A percentile compares a stretch with the other conserved stretches of the same genome.
Evolutionary conservation across 2,329 filamentous ascomycete genomes (phyloP).

Genomic region (Fusarium sp.): DNA sequence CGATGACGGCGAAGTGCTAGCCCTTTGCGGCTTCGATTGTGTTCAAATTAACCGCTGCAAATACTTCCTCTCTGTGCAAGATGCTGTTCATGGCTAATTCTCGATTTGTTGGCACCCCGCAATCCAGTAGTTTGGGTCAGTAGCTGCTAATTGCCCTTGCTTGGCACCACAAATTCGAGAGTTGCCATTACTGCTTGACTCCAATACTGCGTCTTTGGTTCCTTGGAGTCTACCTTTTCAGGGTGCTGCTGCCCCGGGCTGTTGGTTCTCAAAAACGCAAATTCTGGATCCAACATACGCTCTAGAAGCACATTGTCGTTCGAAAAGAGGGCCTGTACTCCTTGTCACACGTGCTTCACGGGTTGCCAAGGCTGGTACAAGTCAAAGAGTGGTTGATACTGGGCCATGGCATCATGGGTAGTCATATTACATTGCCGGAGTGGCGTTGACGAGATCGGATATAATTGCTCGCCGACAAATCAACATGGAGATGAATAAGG

Average conservation of each 20-base stretch:
- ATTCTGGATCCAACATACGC: constrained; percentile 4
- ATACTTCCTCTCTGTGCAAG: background rate
- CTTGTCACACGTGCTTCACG: constrained; percentile 6
- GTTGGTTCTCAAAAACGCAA: constrained; percentile 16
- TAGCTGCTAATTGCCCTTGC: background rate
- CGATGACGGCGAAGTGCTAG: constrained; percentile 10
- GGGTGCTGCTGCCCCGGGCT: constrained; percentile 9
- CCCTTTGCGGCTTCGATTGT: constrained; percentile 10
- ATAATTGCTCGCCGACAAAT: background rate
- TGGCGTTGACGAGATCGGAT: constrained; percentile 1
- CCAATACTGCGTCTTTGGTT: constrained; percentile 10
- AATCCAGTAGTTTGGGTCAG: constrained; percentile 7
- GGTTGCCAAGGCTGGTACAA: constrained; percentile 27
- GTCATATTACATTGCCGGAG: background rate
- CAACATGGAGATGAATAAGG: too few species aligned
- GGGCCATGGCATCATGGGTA: constrained; percentile 11
- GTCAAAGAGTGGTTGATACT: constrained; percentile 11
- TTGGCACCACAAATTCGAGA: background rate
- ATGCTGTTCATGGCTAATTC: background rate
- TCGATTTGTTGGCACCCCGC: background rate
- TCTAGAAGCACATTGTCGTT: constrained; percentile 12
- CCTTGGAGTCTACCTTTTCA: too few species aligned
- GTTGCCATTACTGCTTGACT: background rate
- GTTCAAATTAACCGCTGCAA: background rate
- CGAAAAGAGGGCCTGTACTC: constrained; percentile 1